Base-by-base conservation (phyloP, 164 flowering plant species). In the Stephania japonica region DNA sequence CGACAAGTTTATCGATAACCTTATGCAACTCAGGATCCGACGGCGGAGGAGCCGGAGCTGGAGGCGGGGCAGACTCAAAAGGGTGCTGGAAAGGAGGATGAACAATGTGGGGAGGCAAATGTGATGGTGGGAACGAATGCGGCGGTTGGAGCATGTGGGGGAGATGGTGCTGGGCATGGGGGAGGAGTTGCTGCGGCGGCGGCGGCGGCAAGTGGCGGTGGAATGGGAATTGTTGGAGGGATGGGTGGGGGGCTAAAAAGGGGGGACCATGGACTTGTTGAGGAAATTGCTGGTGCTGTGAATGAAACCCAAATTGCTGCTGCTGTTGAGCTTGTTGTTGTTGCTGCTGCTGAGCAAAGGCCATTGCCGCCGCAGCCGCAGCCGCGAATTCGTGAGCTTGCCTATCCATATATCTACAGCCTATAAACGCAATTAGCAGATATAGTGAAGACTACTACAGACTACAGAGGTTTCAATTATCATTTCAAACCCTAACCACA, bases 21-120 rank as follows among this genome's bases (percentile, higher is more conserved):
- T 92, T 92, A 70, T 87, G 96, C 68, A 91, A 91, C 80, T 95
- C 97, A 18, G 98, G 97, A 79, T 95, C 99, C 41, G 90, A 77
- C 42, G 99, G 99, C 0, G 98, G 92, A 16, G 90, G 80, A 76
- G 85, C 83, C 21, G 88, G 93, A 5, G 85, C 83, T 24, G 88
- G 93, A 5, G 92, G 90, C 21, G 96, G 89, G 32, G 90, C 78
- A 63, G 92, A 77, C 53, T 91, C 95, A 74, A 80, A 86, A 7
- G 86, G 82, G 24, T 85, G 81, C 42, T 73, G 86, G 50, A 86
- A 88, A 73, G 91, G 90, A 13, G 93, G 73, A 25, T 90, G 86
- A 73, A 78, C 78, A 12, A 81, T 82, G 68, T 88, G 94, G 69
- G 95, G 89, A 26, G 91, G 86, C 10, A 87, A 32, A 68, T 91